Conservation (phyloP, 495 filamentous ascomycete genomes). For the Neurospora sp. region DNA sequence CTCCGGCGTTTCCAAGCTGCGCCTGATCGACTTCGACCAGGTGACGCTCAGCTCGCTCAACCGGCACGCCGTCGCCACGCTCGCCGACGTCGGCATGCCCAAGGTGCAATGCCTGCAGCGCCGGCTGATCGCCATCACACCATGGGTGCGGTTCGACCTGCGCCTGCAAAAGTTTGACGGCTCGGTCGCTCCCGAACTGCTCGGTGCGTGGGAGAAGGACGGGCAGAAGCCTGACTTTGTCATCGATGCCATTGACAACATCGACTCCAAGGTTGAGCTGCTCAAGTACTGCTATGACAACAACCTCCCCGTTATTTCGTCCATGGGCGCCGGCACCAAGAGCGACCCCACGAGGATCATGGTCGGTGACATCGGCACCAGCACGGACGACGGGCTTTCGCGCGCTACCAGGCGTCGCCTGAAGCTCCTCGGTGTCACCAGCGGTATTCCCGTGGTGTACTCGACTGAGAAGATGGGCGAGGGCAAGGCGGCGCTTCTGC, state of each 20-base stretch:
- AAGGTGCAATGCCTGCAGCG: conserved; percentile 80
- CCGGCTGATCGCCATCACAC: conserved; percentile 71
- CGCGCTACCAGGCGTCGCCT: conserved; percentile 71
- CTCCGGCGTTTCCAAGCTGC: conserved; percentile 76
- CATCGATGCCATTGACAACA: conserved; percentile 97
- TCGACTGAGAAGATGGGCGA: conserved; percentile 86
- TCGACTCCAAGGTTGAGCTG: conserved; percentile 88
- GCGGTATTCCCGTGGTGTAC: conserved; percentile 84
- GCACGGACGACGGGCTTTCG: conserved; percentile 83
- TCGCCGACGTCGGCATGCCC: conserved; percentile 88
- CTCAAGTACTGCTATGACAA: conserved; percentile 77
- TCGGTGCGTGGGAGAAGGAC: conserved; percentile 50
- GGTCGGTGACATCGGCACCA: conserved; percentile 84
- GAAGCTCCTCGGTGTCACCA: conserved; percentile 66
- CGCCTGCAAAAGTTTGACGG: conserved; percentile 75
- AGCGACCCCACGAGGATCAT: conserved; percentile 88
- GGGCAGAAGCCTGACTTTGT: conserved; percentile 70
- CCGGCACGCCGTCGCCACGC: conserved; percentile 84
- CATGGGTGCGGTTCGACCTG: conserved; percentile 87
- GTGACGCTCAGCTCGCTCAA: conserved; percentile 90
- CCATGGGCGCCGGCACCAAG: conserved; percentile 97
- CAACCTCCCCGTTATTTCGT: conserved; percentile 71
- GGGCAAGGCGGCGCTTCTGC: conserved; percentile 82
- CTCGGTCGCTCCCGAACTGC: conserved; percentile 49
- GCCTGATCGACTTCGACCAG: conserved; percentile 96